A percentile compares a stretch with the other conserved stretches of the same genome.
Conservation (phyloP, 768 basidiomycete species). For the Nidularia pulvinata region DNA sequence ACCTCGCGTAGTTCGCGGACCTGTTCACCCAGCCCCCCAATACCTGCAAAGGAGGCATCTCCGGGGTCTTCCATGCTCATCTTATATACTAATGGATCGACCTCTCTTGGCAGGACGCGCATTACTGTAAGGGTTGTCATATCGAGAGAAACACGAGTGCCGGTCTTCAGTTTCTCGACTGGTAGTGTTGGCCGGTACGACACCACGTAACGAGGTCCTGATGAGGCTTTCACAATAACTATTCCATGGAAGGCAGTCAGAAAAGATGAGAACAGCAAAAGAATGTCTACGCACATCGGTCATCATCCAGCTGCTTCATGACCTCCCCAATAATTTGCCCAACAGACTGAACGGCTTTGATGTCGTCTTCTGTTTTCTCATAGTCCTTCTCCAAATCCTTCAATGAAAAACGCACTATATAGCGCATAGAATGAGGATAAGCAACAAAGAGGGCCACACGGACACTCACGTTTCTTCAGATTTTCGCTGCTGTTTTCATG, state of each 20-base stretch:
- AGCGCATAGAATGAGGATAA: neutral
- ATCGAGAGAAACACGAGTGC: constrained; percentile 95
- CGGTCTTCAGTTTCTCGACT: constrained; percentile 88
- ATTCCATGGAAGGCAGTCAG: constrained; percentile 1
- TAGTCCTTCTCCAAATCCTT: constrained; percentile 89
- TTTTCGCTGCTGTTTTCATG: constrained; percentile 87
- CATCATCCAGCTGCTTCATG: constrained; percentile 97
- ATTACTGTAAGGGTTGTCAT: constrained; percentile 99
- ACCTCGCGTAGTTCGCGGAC: constrained; percentile 96
- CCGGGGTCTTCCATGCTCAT: constrained; percentile 99
- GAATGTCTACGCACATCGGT: constrained; percentile 72
- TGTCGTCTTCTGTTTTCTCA: constrained; percentile 97
- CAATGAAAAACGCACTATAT: constrained; percentile 84
- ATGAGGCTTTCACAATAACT: constrained; percentile 99
- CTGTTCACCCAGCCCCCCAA: constrained; percentile 95
- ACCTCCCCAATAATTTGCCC: constrained; percentile 99
- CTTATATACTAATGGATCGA: constrained; percentile 98
- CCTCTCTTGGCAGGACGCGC: constrained; percentile 96
- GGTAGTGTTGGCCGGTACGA: constrained; percentile 94
- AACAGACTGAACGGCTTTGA: constrained; percentile 98
- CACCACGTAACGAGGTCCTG: constrained; percentile 97
- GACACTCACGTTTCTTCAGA: constrained; percentile 82
- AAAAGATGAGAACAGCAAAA: neutral
- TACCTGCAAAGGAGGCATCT: constrained; percentile 93
- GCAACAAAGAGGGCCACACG: neutral